Percentiles rank a stretch among this genome's conserved stretches.
Evolutionary conservation across 768 basidiomycete species (phyloP).

Genomic region (Pisolithus marmoratus): DNA sequence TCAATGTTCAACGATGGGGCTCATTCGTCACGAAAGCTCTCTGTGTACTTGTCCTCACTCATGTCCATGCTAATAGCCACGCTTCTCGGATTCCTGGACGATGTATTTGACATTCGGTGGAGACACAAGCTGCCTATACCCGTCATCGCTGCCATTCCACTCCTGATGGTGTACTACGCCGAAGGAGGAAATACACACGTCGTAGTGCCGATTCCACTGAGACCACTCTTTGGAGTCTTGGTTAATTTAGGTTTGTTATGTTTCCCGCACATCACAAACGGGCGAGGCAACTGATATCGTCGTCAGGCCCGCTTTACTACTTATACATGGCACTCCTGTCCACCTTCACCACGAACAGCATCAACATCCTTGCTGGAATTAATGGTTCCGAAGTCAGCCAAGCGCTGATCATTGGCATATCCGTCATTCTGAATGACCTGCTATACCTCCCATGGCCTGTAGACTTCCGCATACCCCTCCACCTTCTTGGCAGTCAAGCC

Average conservation of each 20-base stretch:
- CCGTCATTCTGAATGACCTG: slow-evolving; percentile 87
- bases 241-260: slow-evolving; percentile 78
- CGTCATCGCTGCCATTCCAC: slow-evolving; percentile 89
- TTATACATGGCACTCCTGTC: slow-evolving; percentile 94
- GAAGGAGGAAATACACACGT: slow-evolving; percentile 91
- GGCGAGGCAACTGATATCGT: slow-evolving; percentile 1
- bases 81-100: slow-evolving; percentile 92
- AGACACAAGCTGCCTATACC: slow-evolving; percentile 96
- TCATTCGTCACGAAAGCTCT: slow-evolving; percentile 45
- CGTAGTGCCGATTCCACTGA: slow-evolving; percentile 82
- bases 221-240: slow-evolving; percentile 65
- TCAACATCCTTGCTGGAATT: slow-evolving; percentile 97
- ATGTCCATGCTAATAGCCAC: slow-evolving; percentile 92
- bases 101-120: slow-evolving; percentile 98
- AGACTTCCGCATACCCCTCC: slow-evolving; percentile 64
- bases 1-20: background rate
- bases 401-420: slow-evolving; percentile 85
- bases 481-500: slow-evolving; percentile 58
- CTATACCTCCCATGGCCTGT: slow-evolving; percentile 90
- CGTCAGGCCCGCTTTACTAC: slow-evolving; percentile 87
- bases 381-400: slow-evolving; percentile 96
- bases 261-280: background rate
- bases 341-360: slow-evolving; percentile 95
- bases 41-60: slow-evolving; percentile 88
- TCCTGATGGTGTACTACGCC: slow-evolving; percentile 94